Percentiles rank a stretch among this genome's conserved stretches.
phyloP scores from a whole-genome alignment of 805 yeast species.

The Lachancea meyersii region DNA sequence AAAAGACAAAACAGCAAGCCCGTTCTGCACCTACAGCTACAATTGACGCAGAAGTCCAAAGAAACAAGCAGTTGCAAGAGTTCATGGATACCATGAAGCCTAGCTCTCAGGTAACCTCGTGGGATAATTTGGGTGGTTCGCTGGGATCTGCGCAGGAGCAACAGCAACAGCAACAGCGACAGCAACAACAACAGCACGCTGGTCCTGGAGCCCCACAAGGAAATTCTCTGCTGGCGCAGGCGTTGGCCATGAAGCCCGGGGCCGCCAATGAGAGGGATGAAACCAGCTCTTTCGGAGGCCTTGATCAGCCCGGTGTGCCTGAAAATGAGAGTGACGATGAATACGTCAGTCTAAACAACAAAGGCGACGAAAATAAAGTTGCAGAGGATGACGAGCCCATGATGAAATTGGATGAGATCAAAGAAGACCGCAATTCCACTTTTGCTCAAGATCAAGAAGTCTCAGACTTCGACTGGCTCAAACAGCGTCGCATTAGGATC shows the following conservation, averaged over 20 bases:
- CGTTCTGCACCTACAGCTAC: slow-evolving; percentile 29
- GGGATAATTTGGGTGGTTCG: slow-evolving; percentile 43
- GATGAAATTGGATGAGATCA: slow-evolving; percentile 38
- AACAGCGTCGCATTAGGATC: slow-evolving; percentile 66
- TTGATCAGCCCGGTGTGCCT: slow-evolving; percentile 23
- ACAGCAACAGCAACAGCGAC: neutral
- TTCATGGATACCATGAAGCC: slow-evolving; percentile 82
- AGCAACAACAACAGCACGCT: neutral
- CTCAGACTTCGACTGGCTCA: slow-evolving; percentile 84
- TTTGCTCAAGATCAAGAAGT: slow-evolving; percentile 46
- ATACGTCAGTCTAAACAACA: slow-evolving; percentile 33
- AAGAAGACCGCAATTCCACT: slow-evolving; percentile 22
- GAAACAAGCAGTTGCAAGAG: slow-evolving; percentile 66
- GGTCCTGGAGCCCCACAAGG: slow-evolving; percentile 29
- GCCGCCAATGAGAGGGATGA: slow-evolving; percentile 4
- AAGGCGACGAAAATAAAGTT: slow-evolving; percentile 16
- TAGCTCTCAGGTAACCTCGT: slow-evolving; percentile 58
- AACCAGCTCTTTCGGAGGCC: slow-evolving; percentile 12
- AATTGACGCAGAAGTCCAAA: slow-evolving; percentile 56
- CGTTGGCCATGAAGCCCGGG: slow-evolving; percentile 34
- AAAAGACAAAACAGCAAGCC: slow-evolving; percentile 33
- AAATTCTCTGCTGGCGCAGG: slow-evolving; percentile 37
- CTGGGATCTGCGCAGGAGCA: neutral
- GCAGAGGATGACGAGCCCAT: slow-evolving; percentile 40
- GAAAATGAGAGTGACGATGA: slow-evolving; percentile 43